Conservation (phyloP, 805 yeast species). For the Kuraishia floccosa region DNA sequence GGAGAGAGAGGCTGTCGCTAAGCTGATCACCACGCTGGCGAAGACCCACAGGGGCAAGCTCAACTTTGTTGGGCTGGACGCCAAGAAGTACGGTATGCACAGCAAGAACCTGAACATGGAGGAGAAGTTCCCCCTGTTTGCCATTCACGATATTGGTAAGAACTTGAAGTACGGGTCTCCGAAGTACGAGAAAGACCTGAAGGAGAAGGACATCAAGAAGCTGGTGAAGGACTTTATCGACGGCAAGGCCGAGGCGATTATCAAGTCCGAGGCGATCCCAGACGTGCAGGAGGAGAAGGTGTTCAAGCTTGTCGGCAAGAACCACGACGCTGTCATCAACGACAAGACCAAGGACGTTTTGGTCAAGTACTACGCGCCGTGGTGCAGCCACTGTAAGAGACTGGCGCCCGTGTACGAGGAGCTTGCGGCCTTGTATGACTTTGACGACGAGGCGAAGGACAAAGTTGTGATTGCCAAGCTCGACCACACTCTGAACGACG, state of each 20-base stretch:
- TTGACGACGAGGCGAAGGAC: slow-evolving; percentile 32
- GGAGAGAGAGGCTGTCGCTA: slow-evolving; percentile 46
- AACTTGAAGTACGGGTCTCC: slow-evolving; percentile 72
- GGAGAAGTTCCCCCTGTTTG: slow-evolving; percentile 84
- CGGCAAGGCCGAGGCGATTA: slow-evolving; percentile 58
- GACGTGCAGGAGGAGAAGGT: slow-evolving; percentile 63
- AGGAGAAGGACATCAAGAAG: slow-evolving; percentile 40
- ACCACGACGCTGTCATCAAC: slow-evolving; percentile 57
- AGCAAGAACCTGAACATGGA: slow-evolving; percentile 78
- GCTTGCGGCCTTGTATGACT: slow-evolving; percentile 57
- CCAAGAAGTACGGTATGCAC: slow-evolving; percentile 69
- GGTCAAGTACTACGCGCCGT: slow-evolving; percentile 92
- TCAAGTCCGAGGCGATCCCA: slow-evolving; percentile 84
- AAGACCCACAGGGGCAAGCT: slow-evolving; percentile 68
- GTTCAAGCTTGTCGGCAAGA: slow-evolving; percentile 70
- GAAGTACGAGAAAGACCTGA: slow-evolving; percentile 38
- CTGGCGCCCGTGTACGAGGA: slow-evolving; percentile 85
- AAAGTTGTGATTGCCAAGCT: slow-evolving; percentile 73
- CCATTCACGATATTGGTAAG: slow-evolving; percentile 57
- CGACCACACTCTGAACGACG: slow-evolving; percentile 87
- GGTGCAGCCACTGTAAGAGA: slow-evolving; percentile 96
- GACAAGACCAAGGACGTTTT: slow-evolving; percentile 56
- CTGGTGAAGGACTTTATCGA: slow-evolving; percentile 54
- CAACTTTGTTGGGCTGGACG: slow-evolving; percentile 85
- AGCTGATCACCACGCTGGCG: slow-evolving; percentile 50